Evolutionary conservation across 768 basidiomycete genomes (phyloP).

Genomic region (Phlegmacium glaucopus): DNA sequence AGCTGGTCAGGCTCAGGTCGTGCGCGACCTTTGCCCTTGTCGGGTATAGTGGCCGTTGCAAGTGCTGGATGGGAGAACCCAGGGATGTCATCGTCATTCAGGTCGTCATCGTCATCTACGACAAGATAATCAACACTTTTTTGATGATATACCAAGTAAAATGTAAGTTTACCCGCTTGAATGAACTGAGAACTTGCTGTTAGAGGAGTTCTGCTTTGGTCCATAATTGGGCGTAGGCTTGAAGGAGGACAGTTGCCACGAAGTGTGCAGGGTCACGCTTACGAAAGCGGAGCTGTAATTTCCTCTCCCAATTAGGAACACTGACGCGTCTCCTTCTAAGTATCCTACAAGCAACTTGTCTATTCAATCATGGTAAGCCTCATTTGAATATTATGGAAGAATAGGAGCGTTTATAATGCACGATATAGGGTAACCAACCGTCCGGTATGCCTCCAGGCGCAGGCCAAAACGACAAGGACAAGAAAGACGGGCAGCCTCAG

Average conservation of each 20-base stretch:
- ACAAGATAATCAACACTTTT: constrained; percentile 1
- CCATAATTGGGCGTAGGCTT: constrained; percentile 27
- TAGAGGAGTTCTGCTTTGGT: constrained; percentile 45
- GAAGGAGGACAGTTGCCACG: constrained; percentile 22
- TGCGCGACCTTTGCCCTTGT: constrained; percentile 75
- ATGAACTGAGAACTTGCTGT: constrained; percentile 75
- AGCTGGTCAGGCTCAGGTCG: constrained; percentile 48
- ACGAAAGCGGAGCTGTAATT: constrained; percentile 25
- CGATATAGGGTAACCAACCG: constrained; percentile 65
- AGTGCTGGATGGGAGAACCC: constrained; percentile 68
- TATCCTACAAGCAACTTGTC: constrained; percentile 24
- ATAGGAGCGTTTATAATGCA: background rate
- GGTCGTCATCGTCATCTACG: constrained; percentile 75
- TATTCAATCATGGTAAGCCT: constrained; percentile 25
- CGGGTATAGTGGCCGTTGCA: constrained; percentile 37
- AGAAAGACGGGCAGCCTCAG: constrained; percentile 52
- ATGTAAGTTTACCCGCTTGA: constrained; percentile 54
- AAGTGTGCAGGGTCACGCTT: constrained; percentile 18
- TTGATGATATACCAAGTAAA: background rate
- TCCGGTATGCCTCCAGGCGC: constrained; percentile 53
- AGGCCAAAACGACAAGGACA: constrained; percentile 37
- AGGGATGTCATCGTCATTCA: constrained; percentile 80
- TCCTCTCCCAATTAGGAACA: constrained; percentile 17
- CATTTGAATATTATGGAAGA: background rate
- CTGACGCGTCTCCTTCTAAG: constrained; percentile 24